Evolutionary conservation across 306 rosid species (phyloP).

Genomic region (Luffa acutangula): DNA sequence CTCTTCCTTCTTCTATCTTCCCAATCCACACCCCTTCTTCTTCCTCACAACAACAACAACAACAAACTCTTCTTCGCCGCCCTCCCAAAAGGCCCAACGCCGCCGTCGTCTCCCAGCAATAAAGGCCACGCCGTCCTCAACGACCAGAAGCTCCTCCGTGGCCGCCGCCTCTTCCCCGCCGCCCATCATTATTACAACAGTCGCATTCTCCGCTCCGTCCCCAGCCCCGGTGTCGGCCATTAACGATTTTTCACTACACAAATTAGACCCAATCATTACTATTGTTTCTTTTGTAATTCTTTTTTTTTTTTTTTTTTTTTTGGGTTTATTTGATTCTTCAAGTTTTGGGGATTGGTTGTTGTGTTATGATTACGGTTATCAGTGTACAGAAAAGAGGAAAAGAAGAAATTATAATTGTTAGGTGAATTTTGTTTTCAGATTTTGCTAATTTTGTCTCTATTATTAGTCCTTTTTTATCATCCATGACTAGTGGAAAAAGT

Average conservation of each 20-base stretch:
- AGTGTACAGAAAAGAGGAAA: background rate
- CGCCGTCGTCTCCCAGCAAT: background rate
- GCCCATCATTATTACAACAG: background rate
- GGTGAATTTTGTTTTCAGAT: background rate
- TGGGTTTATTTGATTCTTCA: background rate
- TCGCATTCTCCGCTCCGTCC: conserved; percentile 16
- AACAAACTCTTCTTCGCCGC: background rate
- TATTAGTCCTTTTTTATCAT: background rate
- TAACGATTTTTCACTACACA: background rate
- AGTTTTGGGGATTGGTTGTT: background rate
- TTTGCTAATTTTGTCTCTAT: no score
- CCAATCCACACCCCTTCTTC: background rate
- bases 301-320: no score
- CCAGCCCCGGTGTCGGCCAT: conserved; percentile 13
- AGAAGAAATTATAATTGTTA: background rate
- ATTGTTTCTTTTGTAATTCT: background rate
- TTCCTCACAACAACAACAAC: background rate
- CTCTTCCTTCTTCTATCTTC: background rate
- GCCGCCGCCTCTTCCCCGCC: background rate
- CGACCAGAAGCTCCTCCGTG: background rate
- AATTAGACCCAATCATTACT: background rate
- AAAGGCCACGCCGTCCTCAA: background rate
- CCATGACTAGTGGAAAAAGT: no score
- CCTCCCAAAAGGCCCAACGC: background rate
- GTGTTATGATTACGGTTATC: background rate